A percentile compares a stretch with the other conserved stretches of the same genome.
phyloP scores from a whole-genome alignment of 2,329 filamentous ascomycete genomes.

The Penicillium janthinellum region DNA sequence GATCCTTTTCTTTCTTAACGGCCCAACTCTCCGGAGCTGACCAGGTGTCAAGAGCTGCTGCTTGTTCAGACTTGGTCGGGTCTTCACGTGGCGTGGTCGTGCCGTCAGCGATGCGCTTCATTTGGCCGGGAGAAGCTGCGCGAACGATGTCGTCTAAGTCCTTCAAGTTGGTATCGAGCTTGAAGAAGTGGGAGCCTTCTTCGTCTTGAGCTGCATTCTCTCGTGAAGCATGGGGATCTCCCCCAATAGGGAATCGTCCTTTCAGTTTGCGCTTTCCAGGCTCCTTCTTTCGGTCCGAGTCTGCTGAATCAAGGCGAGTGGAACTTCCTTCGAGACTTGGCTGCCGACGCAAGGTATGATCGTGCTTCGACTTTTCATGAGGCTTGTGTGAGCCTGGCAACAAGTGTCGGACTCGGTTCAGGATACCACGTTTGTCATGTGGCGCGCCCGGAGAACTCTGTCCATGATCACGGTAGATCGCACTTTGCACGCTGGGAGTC shows the following conservation, averaged over 20 bases:
- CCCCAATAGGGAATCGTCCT: conserved; percentile 33
- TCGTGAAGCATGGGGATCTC: conserved; percentile 27
- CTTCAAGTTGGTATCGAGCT: conserved; percentile 82
- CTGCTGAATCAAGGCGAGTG: conserved; percentile 31
- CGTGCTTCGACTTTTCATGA: conserved; percentile 32
- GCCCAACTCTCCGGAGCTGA: conserved; percentile 97
- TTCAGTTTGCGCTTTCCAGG: conserved; percentile 39
- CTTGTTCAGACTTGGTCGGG: conserved; percentile 40
- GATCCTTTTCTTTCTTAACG: conserved; percentile 64
- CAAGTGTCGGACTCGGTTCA: conserved; percentile 57
- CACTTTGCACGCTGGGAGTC: conserved; percentile 72
- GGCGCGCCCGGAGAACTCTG: conserved; percentile 43
- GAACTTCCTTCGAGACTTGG: conserved; percentile 38
- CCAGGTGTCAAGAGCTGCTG: conserved; percentile 61
- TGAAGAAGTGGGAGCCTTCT: conserved; percentile 61
- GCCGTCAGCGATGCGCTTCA: conserved; percentile 37
- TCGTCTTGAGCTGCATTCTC: conserved; percentile 52
- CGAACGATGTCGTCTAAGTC: conserved; percentile 88
- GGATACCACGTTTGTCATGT: conserved; percentile 50
- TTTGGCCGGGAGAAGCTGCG: conserved; percentile 71
- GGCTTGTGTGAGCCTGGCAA: conserved; percentile 36
- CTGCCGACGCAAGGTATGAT: conserved; percentile 40
- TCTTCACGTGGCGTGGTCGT: conserved; percentile 32
- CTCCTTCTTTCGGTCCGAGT: conserved; percentile 44
- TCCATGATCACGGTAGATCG: conserved; percentile 52